Conservation (phyloP, 2,329 filamentous ascomycete genomes). For the Fusarium pilosicola region DNA sequence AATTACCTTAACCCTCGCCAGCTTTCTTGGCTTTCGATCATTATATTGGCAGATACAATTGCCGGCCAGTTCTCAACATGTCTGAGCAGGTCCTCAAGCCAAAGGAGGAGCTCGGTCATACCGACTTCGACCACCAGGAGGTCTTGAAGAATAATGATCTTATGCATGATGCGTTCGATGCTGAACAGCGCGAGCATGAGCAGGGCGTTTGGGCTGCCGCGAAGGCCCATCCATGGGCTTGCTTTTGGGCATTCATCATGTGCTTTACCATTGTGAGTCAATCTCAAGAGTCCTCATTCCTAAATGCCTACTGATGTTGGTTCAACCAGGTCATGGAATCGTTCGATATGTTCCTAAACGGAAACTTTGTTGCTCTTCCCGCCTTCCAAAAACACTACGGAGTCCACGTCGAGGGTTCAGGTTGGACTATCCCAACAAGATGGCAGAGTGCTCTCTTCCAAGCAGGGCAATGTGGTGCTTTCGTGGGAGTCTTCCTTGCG, state of each 20-base stretch:
- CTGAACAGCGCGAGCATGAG: constrained; percentile 55
- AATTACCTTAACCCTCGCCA: constrained; percentile 5
- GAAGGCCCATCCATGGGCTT: constrained; percentile 56
- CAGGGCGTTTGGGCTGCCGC: constrained; percentile 52
- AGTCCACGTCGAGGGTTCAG: constrained; percentile 33
- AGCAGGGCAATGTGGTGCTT: constrained; percentile 49
- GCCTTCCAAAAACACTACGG: constrained; percentile 53
- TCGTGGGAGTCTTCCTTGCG: constrained; percentile 51
- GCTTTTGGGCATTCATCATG: constrained; percentile 60
- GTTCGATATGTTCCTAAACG: constrained; percentile 59
- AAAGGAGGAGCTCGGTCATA: constrained; percentile 8
- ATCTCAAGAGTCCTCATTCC: neutral
- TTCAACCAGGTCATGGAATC: constrained; percentile 59
- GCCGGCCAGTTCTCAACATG: neutral
- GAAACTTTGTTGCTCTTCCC: constrained; percentile 56
- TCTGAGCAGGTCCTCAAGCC: constrained; percentile 5
- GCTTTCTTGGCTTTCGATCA: neutral
- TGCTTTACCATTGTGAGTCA: constrained; percentile 59
- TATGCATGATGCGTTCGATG: constrained; percentile 40
- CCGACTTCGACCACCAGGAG: constrained; percentile 23
- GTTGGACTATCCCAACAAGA: constrained; percentile 50
- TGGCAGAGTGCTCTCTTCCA: constrained; percentile 54
- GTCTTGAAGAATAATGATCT: constrained; percentile 28
- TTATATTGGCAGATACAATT: neutral
- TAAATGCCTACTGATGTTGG: constrained; percentile 1